Conservation (phyloP, 495 filamentous ascomycete genomes). For the Choiromyces venosus region DNA sequence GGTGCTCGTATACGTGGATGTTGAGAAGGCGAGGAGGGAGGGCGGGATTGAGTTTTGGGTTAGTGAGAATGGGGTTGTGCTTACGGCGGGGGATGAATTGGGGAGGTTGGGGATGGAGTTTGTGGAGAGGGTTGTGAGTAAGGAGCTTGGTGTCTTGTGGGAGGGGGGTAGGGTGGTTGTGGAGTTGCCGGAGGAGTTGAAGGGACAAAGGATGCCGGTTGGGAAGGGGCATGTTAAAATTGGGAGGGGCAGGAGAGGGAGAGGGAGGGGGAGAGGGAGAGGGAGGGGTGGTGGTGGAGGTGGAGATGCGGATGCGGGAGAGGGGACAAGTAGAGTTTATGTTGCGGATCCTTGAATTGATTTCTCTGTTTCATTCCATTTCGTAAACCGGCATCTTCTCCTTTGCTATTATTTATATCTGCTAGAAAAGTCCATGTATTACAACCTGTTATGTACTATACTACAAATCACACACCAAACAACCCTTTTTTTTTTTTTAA, state of each 20-base stretch:
- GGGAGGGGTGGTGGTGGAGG: neutral
- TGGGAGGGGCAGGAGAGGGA: slow-evolving; percentile 14
- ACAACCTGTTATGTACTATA: neutral
- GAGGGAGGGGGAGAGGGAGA: slow-evolving; percentile 5
- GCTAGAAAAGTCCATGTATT: neutral
- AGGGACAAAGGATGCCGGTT: slow-evolving; percentile 44
- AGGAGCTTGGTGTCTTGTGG: slow-evolving; percentile 56
- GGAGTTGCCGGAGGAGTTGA: slow-evolving; percentile 50
- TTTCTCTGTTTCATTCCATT: neutral
- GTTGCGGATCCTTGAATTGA: slow-evolving; percentile 12
- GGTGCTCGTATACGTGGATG: slow-evolving; percentile 73
- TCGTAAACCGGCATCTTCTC: neutral
- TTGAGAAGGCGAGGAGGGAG: slow-evolving; percentile 57
- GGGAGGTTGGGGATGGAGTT: slow-evolving; percentile 75
- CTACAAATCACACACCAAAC: neutral
- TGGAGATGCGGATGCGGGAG: neutral
- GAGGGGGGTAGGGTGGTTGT: slow-evolving; percentile 57
- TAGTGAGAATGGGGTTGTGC: slow-evolving; percentile 72
- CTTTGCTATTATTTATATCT: neutral
- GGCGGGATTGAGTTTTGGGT: slow-evolving; percentile 72
- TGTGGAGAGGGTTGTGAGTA: slow-evolving; percentile 69
- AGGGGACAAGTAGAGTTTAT: slow-evolving; percentile 14
- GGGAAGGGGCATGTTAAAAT: slow-evolving; percentile 46
- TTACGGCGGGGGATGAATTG: slow-evolving; percentile 59
- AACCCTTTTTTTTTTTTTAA: slow-evolving; percentile 44